Evolutionary conservation across 140 eudicot genomes (phyloP), one percentile per base, ranked within the genome.

Genomic region (Ambrosia hybrid): DNA sequence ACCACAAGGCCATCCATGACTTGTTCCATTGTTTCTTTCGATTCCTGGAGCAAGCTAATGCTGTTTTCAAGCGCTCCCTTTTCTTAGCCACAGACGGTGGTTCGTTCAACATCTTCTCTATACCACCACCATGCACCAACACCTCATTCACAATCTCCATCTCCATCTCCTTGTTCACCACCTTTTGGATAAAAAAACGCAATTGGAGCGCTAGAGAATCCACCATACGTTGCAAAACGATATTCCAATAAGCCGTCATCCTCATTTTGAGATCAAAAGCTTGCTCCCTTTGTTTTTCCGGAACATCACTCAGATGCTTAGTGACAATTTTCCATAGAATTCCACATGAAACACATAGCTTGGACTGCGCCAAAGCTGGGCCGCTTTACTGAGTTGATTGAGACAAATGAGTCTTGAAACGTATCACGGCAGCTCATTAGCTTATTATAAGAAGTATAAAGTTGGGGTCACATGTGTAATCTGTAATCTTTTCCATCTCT

Each of bases 251-350:
- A 4, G 91, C 85, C 4, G 72, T 70, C 70, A 88, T 59, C 51
- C 82, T 80, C 87, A 88, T 85, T 41, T 83, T 85, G 79, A 88
- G 9, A 48, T 88, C 95, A 49, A 71, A 83, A 0, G 87, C 90
- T 41, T 80, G 73, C 7, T 72, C 76, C 52, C 75, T 64, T 3
- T 41, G 14, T 2, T 11, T 61, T 9, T 4, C 45, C 3, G 65
- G 12, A 48, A 55, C 67, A 9, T 15, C 7, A 3, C 30, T 21
- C 15, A 86, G 79, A 48, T 83, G 79, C 4, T 2, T 2, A 48
- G 70, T 21, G 8, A 17, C 5, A 10, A 75, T 6, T 2, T 0
- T 6, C 13, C 75, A 21, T 21, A 21, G 30, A 21, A 21, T 21
- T 21, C 30, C 30, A 21, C 30, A 21, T 21, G 30, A 21, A 21